Conservation (phyloP, 2,329 filamentous ascomycete species). For the Metarhizium sp. region DNA sequence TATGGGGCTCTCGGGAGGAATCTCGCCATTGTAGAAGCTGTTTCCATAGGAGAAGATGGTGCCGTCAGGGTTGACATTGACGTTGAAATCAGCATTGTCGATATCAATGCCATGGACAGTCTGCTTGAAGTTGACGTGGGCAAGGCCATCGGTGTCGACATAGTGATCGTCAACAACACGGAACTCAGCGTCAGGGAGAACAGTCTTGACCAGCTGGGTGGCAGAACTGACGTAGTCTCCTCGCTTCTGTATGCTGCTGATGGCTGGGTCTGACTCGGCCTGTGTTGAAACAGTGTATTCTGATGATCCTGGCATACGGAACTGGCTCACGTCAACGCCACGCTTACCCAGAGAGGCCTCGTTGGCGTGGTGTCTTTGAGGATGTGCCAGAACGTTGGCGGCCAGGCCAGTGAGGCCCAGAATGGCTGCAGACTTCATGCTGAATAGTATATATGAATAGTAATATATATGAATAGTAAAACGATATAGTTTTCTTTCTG, state of each 20-base stretch:
- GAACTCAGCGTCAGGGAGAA: conserved; percentile 31
- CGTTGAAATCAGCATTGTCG: conserved; percentile 52
- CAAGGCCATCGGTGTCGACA: conserved; percentile 42
- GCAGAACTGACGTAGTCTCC: conserved; percentile 34
- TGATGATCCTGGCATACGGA: conserved; percentile 20
- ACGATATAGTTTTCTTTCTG: too few species aligned
- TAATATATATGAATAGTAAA: neutral
- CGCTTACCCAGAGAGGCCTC: conserved; percentile 16
- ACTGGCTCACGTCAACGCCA: conserved; percentile 23
- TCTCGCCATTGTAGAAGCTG: conserved; percentile 32
- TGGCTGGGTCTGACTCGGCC: conserved; percentile 10
- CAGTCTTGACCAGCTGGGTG: conserved; percentile 31
- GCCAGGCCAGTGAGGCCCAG: conserved; percentile 25
- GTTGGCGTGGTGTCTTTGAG: conserved; percentile 16
- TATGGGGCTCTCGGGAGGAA: conserved; percentile 27
- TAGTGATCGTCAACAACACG: conserved; percentile 44
- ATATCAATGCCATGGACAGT: conserved; percentile 48
- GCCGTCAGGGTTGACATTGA: conserved; percentile 47
- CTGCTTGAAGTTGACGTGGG: conserved; percentile 51
- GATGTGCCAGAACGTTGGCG: conserved; percentile 21
- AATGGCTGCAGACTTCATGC: conserved; percentile 24
- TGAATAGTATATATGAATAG: neutral
- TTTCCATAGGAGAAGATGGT: conserved; percentile 49
- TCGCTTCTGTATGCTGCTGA: conserved; percentile 16
- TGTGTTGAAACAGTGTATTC: conserved; percentile 17